Conservation (phyloP, 768 basidiomycete genomes). For the Heimioporus sp. region DNA sequence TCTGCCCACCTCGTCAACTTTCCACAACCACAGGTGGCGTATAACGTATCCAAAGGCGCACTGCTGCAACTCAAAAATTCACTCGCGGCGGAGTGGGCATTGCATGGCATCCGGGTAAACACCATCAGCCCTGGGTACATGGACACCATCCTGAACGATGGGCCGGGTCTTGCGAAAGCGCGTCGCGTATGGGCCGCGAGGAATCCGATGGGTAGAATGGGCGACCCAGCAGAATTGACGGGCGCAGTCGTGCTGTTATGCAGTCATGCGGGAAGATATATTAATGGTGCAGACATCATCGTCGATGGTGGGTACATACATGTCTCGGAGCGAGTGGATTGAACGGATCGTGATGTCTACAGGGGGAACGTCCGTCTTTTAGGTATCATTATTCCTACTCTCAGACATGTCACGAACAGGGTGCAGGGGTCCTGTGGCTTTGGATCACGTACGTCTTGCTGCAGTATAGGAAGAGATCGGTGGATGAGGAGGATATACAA, state of each 20-base stretch:
- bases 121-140: constrained; percentile 44
- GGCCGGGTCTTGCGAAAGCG: constrained; percentile 30
- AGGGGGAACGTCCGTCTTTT: constrained; percentile 26
- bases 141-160: constrained; percentile 41
- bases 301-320: constrained; percentile 37
- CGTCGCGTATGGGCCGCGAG: constrained; percentile 36
- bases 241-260: constrained; percentile 41
- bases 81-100: constrained; percentile 42
- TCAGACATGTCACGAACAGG: neutral
- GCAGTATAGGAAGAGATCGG: too few relatives aligned
- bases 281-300: constrained; percentile 42
- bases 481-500: too few relatives aligned
- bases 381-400: neutral
- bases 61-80: constrained; percentile 38
- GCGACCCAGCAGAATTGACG: constrained; percentile 38
- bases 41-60: constrained; percentile 43
- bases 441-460: neutral
- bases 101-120: constrained; percentile 42
- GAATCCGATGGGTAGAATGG: constrained; percentile 45
- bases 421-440: neutral
- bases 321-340: neutral
- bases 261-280: constrained; percentile 42
- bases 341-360: neutral
- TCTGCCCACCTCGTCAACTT: constrained; percentile 42
- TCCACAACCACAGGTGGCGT: constrained; percentile 41